Evolutionary conservation across 1,284 basidiomycete species (phyloP).

Genomic region (Tilletia indica): DNA sequence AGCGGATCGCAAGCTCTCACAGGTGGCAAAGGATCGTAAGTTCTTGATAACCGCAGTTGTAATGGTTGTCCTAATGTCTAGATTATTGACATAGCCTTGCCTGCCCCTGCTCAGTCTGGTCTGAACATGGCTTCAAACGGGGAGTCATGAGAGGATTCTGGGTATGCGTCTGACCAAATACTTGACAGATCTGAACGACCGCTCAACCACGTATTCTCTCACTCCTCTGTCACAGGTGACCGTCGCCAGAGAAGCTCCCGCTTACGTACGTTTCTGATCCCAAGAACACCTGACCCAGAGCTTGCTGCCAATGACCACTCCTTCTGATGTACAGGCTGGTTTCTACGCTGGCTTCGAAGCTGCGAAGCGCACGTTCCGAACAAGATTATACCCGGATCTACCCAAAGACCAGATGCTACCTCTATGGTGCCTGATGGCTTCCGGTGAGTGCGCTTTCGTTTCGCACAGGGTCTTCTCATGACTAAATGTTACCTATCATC

Average conservation of each 20-base stretch:
- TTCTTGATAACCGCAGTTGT: not conserved
- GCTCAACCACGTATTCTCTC: not conserved
- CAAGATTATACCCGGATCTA: conserved; percentile 53
- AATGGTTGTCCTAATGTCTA: no score
- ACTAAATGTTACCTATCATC: no score
- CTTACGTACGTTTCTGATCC: conserved; percentile 81
- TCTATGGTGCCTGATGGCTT: conserved; percentile 81
- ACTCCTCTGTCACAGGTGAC: not conserved
- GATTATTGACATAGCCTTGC: not conserved
- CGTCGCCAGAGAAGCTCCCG: conserved; percentile 57
- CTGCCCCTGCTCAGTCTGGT: conserved; percentile 64
- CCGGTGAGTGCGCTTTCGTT: conserved; percentile 45
- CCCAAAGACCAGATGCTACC: conserved; percentile 63
- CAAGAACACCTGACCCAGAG: no score
- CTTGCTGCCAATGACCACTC: not conserved
- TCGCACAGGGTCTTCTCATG: no score
- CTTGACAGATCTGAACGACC: no score
- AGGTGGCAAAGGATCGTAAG: conserved; percentile 65
- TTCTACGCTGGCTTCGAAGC: conserved; percentile 81
- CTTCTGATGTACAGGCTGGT: conserved; percentile 65
- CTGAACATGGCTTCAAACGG: conserved; percentile 73
- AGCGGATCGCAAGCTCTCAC: conserved; percentile 67
- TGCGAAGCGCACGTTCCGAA: conserved; percentile 73
- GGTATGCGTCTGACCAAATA: conserved; percentile 60
- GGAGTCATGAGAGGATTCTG: conserved; percentile 96